Evolutionary conservation across 2,329 filamentous ascomycete genomes (phyloP).

Genomic region (Neonectria faginata): DNA sequence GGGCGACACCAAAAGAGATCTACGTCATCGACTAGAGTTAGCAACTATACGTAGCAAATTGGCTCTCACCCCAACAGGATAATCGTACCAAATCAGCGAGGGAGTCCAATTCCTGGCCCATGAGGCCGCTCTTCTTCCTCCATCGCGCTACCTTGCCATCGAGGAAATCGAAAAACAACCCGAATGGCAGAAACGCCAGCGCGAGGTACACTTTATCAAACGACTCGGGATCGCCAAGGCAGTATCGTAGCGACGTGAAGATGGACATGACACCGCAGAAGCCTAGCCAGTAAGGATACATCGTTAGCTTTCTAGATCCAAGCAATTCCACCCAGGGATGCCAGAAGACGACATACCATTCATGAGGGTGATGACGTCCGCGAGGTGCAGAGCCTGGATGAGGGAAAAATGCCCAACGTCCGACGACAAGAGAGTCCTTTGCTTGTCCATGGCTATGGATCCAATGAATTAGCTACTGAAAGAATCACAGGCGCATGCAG

Average conservation of each 20-base stretch:
- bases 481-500: slow-evolving; percentile 9
- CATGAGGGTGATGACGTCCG: slow-evolving; percentile 85
- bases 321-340: slow-evolving; percentile 1
- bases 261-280: slow-evolving; percentile 95
- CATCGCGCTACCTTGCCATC: slow-evolving; percentile 96
- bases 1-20: slow-evolving; percentile 96
- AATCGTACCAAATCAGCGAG: slow-evolving; percentile 86
- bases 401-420: slow-evolving; percentile 80
- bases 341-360: slow-evolving; percentile 66
- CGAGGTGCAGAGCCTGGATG: slow-evolving; percentile 77
- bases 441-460: slow-evolving; percentile 74
- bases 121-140: slow-evolving; percentile 96
- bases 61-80: background rate
- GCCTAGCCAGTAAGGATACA: slow-evolving; percentile 53
- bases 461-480: slow-evolving; percentile 3
- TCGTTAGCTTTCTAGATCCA: slow-evolving; percentile 18
- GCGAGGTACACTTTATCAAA: slow-evolving; percentile 82
- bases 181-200: slow-evolving; percentile 88
- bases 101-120: slow-evolving; percentile 98
- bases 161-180: slow-evolving; percentile 97
- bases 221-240: slow-evolving; percentile 75
- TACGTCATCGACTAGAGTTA: slow-evolving; percentile 52
- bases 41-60: slow-evolving; percentile 3
- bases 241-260: slow-evolving; percentile 95
- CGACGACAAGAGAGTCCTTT: slow-evolving; percentile 77